Conservation (phyloP, 106 monocot genomes). For the Ottelia alismoides region DNA sequence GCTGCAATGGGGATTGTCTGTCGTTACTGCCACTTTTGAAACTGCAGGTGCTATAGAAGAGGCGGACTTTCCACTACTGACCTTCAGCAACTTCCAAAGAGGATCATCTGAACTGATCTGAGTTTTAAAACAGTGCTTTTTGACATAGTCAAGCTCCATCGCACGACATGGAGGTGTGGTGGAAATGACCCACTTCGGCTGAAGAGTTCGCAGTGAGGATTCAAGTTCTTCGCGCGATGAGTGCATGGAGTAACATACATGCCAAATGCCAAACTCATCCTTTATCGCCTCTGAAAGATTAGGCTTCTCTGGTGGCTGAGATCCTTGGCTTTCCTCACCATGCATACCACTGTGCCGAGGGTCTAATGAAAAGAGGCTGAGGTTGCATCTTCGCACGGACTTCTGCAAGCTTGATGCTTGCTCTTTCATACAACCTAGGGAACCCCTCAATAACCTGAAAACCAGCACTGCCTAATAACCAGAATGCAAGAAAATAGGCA, state of each 20-base stretch:
- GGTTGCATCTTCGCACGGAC: slow-evolving; percentile 41
- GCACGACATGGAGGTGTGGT: slow-evolving; percentile 89
- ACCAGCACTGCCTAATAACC: too few species aligned
- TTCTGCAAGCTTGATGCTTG: slow-evolving; percentile 36
- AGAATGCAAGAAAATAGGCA: too few species aligned
- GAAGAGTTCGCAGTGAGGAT: slow-evolving; percentile 56
- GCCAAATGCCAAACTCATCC: slow-evolving; percentile 79
- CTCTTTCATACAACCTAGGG: slow-evolving; percentile 48
- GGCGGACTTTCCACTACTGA: slow-evolving; percentile 12
- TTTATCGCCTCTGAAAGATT: slow-evolving; percentile 42
- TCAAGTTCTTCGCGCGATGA: slow-evolving; percentile 85
- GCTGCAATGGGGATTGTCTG: slow-evolving; percentile 1
- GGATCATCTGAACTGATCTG: slow-evolving; percentile 42
- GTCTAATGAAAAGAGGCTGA: slow-evolving; percentile 74
- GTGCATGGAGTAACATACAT: slow-evolving; percentile 86
- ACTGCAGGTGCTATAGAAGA: slow-evolving; percentile 3
- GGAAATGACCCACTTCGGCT: slow-evolving; percentile 92
- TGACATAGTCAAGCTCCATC: slow-evolving; percentile 89
- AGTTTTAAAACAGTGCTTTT: slow-evolving; percentile 67
- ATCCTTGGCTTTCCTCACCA: slow-evolving; percentile 9
- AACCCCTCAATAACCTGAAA: slow-evolving; percentile 76
- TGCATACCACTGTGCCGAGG: slow-evolving; percentile 88
- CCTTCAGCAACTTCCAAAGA: slow-evolving; percentile 57
- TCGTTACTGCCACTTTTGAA: not conserved
- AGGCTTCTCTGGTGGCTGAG: slow-evolving; percentile 12